Evolutionary conservation across 176 grass and related monocot genomes (phyloP), one percentile per base, ranked within the genome.

Genomic region (Coix lacrymajobi): DNA sequence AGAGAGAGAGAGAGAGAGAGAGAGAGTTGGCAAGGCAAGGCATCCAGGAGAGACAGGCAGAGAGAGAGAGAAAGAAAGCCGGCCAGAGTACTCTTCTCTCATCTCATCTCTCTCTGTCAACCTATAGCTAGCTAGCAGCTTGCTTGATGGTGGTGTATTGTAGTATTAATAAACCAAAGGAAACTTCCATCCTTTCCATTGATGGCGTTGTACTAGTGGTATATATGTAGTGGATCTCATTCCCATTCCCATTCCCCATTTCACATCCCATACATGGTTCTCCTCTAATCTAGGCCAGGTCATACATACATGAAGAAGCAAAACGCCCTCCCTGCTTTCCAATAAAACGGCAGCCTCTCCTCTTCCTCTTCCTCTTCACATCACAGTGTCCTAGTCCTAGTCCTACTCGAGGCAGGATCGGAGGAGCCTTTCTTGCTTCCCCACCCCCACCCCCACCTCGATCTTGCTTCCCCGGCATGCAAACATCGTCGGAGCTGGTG

Each of bases 101-200:
- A n/a, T 51, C 36, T 40, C 32, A 62, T 34, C 11, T 46, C 30
- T 81, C 37, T 56, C 41, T 79, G 29, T 71, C 73, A 48, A 10
- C 4, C 46, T n/a, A n/a, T n/a, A 60, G 69, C 69, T 86, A 37
- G 45, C 66, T 66, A 11, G 5, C 48, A 62, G 71, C 71, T 87
- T 43, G 51, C 69, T 76, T 83, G 65, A 79, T 51, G 62, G 62
- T 73, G 51, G 51, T 54, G 51, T 54, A 9, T 54, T 46, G 38
- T 40, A 1, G 40, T 75, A 81, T 77, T 89, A 41, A 81, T 76
- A 81, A 69, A 79, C 31, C 78, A 81, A 81, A 76, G 66, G 87
- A 85, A 85, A 81, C 78, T 89, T 81, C 54, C 82, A 37, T 69
- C 76, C 29, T 78, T 46, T 41, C 46, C 65, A 79, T 85, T 85